phyloP scores from a whole-genome alignment of 306 rosid genomes.

The Parietaria judaica region DNA sequence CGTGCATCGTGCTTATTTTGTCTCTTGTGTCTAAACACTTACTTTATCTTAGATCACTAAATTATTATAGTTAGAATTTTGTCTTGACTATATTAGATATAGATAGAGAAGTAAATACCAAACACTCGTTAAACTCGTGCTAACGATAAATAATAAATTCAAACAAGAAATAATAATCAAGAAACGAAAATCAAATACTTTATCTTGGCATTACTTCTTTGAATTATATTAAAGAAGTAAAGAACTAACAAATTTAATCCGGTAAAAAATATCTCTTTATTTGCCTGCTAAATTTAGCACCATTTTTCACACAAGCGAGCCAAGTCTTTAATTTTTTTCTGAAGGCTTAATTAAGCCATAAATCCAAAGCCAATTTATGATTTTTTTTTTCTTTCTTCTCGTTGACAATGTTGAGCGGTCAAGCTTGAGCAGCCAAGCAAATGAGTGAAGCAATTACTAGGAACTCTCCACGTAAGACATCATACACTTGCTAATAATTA shows the following conservation, averaged over 20 bases:
- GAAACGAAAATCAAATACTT: neutral
- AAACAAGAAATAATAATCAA: neutral
- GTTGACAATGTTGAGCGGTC: slow-evolving; percentile 8
- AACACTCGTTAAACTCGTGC: too few relatives aligned
- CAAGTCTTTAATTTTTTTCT: neutral
- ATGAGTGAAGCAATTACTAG: neutral
- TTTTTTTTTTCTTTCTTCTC: neutral
- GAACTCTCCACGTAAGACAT: neutral
- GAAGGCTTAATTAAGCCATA: neutral
- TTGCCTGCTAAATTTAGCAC: neutral
- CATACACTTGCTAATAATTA: neutral
- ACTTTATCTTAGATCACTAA: too few relatives aligned
- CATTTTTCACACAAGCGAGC: neutral
- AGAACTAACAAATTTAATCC: too few relatives aligned
- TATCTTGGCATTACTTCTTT: neutral
- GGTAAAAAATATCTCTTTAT: neutral
- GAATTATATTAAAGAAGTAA: too few relatives aligned
- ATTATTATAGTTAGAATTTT: too few relatives aligned
- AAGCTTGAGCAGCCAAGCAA: slow-evolving; percentile 11
- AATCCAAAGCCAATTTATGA: neutral
- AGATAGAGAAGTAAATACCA: too few relatives aligned
- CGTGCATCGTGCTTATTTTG: too few relatives aligned
- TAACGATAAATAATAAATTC: too few relatives aligned
- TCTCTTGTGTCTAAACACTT: too few relatives aligned
- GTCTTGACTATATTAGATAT: too few relatives aligned